A percentile compares a stretch with the other conserved stretches of the same genome.
Conservation (phyloP, 140 eudicot species). For the Ambrosia hybrid region DNA sequence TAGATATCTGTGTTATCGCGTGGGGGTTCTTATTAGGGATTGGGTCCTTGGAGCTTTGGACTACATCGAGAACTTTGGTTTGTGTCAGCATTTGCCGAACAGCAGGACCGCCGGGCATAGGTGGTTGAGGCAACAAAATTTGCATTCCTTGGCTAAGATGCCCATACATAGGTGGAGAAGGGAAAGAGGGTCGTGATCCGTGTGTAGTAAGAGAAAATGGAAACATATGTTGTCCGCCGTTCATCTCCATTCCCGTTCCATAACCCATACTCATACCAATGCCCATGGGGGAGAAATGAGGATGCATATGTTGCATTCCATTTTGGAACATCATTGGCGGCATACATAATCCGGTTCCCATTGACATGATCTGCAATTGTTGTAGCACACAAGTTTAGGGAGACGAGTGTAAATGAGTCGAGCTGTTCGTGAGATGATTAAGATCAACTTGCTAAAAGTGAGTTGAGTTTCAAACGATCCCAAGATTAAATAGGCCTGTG, state of each 20-base stretch:
- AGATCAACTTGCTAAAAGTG: not conserved
- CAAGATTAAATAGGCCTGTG: not conserved
- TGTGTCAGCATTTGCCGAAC: slow-evolving; percentile 23
- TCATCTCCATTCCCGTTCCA: slow-evolving; percentile 42
- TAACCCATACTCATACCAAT: slow-evolving; percentile 55
- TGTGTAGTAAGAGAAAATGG: slow-evolving; percentile 46
- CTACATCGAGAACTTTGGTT: slow-evolving; percentile 30
- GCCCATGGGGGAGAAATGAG: slow-evolving; percentile 82
- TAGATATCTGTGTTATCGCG: slow-evolving; percentile 20
- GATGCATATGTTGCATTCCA: slow-evolving; percentile 87
- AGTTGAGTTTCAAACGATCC: not conserved
- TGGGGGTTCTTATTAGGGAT: not conserved
- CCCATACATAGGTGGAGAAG: slow-evolving; percentile 41
- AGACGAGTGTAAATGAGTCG: not conserved
- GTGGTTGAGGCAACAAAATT: slow-evolving; percentile 45
- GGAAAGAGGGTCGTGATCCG: slow-evolving; percentile 41
- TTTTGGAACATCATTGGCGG: slow-evolving; percentile 84
- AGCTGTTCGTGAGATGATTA: too few species aligned
- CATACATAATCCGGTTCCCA: slow-evolving; percentile 92
- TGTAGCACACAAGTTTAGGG: slow-evolving; percentile 7
- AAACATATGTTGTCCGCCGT: slow-evolving; percentile 42
- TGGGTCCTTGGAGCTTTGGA: slow-evolving; percentile 32
- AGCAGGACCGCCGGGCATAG: slow-evolving; percentile 37
- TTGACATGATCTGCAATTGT: slow-evolving; percentile 74
- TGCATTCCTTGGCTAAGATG: slow-evolving; percentile 56